Percentiles rank a stretch among this genome's conserved stretches.
Conservation (phyloP, 371 early-diverging fungal species). For the Quaeritorhiza haematococci region DNA sequence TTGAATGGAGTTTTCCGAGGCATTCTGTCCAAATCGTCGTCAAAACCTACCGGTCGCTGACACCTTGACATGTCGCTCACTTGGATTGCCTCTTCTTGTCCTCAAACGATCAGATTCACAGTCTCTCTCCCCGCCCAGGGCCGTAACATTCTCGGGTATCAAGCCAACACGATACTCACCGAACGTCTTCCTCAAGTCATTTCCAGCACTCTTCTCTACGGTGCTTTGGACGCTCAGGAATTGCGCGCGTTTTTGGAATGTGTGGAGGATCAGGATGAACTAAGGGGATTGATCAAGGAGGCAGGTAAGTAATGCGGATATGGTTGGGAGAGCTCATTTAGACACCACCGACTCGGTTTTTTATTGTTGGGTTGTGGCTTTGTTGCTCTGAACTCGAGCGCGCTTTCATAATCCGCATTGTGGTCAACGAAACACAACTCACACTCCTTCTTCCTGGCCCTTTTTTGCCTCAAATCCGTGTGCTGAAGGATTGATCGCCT, state of each 20-base stretch:
- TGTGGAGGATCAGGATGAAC: conserved; percentile 39
- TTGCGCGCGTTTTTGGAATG: conserved; percentile 23
- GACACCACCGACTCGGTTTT: too few species aligned
- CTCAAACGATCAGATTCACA: too few species aligned
- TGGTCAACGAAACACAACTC: too few species aligned
- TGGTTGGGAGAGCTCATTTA: too few species aligned
- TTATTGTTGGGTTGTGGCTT: too few species aligned
- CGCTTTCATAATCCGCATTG: too few species aligned
- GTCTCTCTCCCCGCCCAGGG: conserved; percentile 17
- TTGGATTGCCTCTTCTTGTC: not conserved
- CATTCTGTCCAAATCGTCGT: too few species aligned
- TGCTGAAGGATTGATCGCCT: conserved; percentile 32
- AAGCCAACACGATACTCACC: conserved; percentile 28
- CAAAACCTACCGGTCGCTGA: too few species aligned
- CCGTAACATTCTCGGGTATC: conserved; percentile 30
- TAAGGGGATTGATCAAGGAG: conserved; percentile 20
- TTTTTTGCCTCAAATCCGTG: not conserved
- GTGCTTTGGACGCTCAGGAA: conserved; percentile 10
- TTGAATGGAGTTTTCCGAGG: too few species aligned
- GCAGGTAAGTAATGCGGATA: too few species aligned
- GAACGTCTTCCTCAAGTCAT: conserved; percentile 27
- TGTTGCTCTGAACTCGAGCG: too few species aligned
- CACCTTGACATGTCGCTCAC: not conserved
- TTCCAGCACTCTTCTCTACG: conserved; percentile 12
- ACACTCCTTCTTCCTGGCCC: too few species aligned